Evolutionary conservation across 768 basidiomycete species (phyloP), one percentile per base, ranked within the genome.

Genomic region (Suillus variegatus): DNA sequence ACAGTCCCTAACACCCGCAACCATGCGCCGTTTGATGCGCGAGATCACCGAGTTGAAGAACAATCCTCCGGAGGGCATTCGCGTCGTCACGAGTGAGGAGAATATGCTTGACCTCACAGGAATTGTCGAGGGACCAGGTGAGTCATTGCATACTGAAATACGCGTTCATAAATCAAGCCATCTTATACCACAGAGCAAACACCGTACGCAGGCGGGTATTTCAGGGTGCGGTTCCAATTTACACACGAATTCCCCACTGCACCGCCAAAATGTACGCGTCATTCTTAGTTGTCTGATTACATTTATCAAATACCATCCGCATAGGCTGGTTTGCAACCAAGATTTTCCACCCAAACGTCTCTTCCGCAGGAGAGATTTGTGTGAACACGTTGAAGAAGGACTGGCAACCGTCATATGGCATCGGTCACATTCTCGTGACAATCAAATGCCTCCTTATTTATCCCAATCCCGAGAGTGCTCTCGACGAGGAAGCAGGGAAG

Each of bases 381-480:
- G 95, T 98, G 16, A 97, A 96, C 80, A 98, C 95, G 8, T 81
- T 98, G 32, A 98, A 97, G 84, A 97, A 97, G 77, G 95, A 97
- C 72, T 98, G 96, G 96, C 92, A 95, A 75, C 85, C 92, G 28
- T 86, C 89, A 14, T 96, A 94, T 71, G 96, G 96, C 58, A 94
- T 99, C 38, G 87, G 83, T 16, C 94, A 96, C 75, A 97, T 97
- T 65, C 85, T 97, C 18, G 89, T 94, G 65, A 96, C 94, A 36
- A 90, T 98, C 69, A 96, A 95, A 76, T 97, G 96, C 73, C 87
- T 99, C 55, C 85, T 99, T 67, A 98, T 99, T 69, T 95, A 95
- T 74, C 96, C 96, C 38, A 97, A 97, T 74, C 94, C 97, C 40
- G 96, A 98, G 76, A 96, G 94, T 9, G 97, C 96, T 0, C 81